phyloP scores from a whole-genome alignment of 176 grass and related monocot genomes.

The Echinochloa phyllopogon region DNA sequence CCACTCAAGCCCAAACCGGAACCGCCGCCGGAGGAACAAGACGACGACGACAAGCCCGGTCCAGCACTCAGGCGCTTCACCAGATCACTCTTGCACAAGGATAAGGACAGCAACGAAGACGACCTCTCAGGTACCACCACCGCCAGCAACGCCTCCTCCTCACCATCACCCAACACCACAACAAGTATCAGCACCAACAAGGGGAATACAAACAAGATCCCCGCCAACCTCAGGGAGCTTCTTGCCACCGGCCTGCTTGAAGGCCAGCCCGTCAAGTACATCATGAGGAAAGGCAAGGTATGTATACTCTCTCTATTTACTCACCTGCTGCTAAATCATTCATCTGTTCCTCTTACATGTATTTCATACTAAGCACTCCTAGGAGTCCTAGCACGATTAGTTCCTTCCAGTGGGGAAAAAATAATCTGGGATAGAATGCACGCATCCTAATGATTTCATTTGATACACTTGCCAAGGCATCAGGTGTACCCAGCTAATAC shows the following conservation, averaged over 20 bases:
- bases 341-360: not conserved
- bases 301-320: not conserved
- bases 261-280: conserved; percentile 85
- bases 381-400: not conserved
- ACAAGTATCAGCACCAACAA: conserved; percentile 12
- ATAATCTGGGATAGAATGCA: not conserved
- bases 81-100: conserved; percentile 62
- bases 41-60: not conserved
- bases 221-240: conserved; percentile 72
- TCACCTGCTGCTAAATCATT: not conserved
- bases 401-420: not conserved
- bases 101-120: conserved; percentile 9
- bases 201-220: conserved; percentile 43
- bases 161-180: conserved; percentile 29
- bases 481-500: not conserved
- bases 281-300: conserved; percentile 77
- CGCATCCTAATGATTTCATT: not conserved
- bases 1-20: not conserved
- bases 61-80: conserved; percentile 55
- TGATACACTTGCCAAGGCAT: not conserved
- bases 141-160: conserved; percentile 38
- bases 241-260: conserved; percentile 86
- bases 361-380: not conserved
- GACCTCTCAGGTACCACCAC: conserved; percentile 46
- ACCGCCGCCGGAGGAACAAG: not conserved